phyloP scores from a whole-genome alignment of 148 eudicot genomes.

The Camellia granthamiana region DNA sequence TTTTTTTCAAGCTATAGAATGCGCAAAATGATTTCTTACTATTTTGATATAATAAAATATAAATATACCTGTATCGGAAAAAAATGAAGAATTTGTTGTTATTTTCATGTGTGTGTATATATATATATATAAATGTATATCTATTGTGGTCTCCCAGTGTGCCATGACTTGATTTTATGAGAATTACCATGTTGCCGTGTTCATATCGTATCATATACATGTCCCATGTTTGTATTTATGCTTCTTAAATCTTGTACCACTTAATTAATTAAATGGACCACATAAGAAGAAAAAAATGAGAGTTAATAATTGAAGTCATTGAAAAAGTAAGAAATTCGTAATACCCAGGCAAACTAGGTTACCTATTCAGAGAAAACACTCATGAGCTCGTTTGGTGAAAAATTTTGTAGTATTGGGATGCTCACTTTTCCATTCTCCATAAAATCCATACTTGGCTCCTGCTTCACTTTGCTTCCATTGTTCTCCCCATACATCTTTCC shows the following conservation, averaged over 20 bases:
- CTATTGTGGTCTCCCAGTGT: not conserved
- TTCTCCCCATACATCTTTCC: slow-evolving; percentile 24
- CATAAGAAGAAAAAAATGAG: not conserved
- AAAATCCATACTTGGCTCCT: slow-evolving; percentile 40
- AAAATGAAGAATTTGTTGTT: not conserved
- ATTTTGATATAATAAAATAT: no score
- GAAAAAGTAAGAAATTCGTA: not conserved
- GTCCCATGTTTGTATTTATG: no score
- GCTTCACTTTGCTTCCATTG: slow-evolving; percentile 39
- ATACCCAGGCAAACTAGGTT: slow-evolving; percentile 13
- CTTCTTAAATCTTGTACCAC: not conserved
- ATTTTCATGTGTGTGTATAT: no score
- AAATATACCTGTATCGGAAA: not conserved
- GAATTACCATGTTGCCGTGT: not conserved
- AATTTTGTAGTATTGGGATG: slow-evolving; percentile 25
- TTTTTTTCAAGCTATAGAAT: no score
- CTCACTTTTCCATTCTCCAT: slow-evolving; percentile 25
- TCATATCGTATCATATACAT: no score
- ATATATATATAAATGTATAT: no score
- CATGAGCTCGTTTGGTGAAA: slow-evolving; percentile 38
- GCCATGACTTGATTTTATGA: not conserved
- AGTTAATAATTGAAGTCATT: not conserved
- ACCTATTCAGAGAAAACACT: slow-evolving; percentile 43
- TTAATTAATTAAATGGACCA: not conserved
- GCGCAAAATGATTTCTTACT: no score